Evolutionary conservation across 2,329 filamentous ascomycete species (phyloP), one percentile per base, ranked within the genome.

Genomic region (Trichophyton schoenleinii): DNA sequence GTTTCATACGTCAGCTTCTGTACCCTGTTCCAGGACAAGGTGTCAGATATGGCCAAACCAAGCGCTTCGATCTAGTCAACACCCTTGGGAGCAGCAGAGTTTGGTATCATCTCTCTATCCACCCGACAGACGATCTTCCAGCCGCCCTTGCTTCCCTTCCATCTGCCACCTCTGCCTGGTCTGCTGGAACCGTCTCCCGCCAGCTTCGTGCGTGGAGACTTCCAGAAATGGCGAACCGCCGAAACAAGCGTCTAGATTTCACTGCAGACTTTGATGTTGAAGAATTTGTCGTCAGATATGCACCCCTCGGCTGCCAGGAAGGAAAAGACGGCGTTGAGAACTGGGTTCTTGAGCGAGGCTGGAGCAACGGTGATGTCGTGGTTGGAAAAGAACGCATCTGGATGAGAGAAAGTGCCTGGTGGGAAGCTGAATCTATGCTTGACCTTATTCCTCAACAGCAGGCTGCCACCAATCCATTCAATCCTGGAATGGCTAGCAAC

Each of bases 311-410:
- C 13, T 99, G 94, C 73, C 84, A 87, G 67, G 90, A 95, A 65
- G 94, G 94, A 61, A 85, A 85, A 64, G 94, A 99, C 64, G 94
- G 92, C 57, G 91, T 96, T 60, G 90, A 97, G 70, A 95, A 83
- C 68, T 99, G 92, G 90, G 81, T 95, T 62, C 81, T 97, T 58
- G 91, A 97, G 74, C 86, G 94, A 62, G 94, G 94, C 1, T 99
- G 94, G 94, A 96, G 90, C 76, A 99, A 99, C 67, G 94, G 94
- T 44, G 94, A 97, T 75, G 91, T 97, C 1, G 85, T 96, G 3
- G 80, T 97, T 36, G 94, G 94, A 61, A 86, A 85, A 62, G 91
- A 97, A 73, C 88, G 94, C 36, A 85, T 99, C 48, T 99, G 94
- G 94, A 91, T 97, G 79, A 84, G 92, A 58, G 94, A 99, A 74